Evolutionary conservation across 1,284 basidiomycete genomes (phyloP), one percentile per base, ranked within the genome.

Genomic region (Lignosus rhinocerotis): DNA sequence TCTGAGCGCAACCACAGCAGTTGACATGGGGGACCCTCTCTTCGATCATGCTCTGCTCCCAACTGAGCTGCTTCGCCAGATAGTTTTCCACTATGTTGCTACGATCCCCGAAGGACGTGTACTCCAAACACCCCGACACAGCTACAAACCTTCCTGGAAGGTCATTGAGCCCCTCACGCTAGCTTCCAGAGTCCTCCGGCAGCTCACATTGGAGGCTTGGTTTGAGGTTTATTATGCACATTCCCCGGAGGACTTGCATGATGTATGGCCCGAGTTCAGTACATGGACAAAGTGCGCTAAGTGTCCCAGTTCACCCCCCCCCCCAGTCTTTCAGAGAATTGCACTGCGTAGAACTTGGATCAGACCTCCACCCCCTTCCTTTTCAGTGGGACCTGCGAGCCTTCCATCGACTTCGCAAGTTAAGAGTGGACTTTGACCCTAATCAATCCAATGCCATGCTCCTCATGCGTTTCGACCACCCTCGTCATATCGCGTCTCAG

Each of bases 371-470:
- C 12, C 25, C 51, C 5, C 50, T 56, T 11, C 61, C 59, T 7
- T 42, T 54, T 8, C 58, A 49, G 12, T 67, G 65, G 65, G 44
- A 60, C 17, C 52, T 63, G 0, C 51, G 56, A 8, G 32, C 56
- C 9, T 65, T 67, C 53, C 52, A 55, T 25, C 59, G 61, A 17
- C 54, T 65, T 7, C 55, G 53, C 49, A 65, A 63, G 42, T 54
- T 67, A 9, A 59, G 63, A 16, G 47, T 67, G 3, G 65, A 67
- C 53, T 60, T 65, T 54, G 58, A 61, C 44, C 55, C 63, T 5
- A 10, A 42, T 0, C 36, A 58, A 44, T 60, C 63, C 30, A 64
- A 64, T 48, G 55, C 60, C 2, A 59, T 57, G 58, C 57, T 64
- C 7, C 60, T 59, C 46, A 47, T 60, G 46, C 59, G 59, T 17